Base-by-base conservation (phyloP, 1,284 basidiomycete species). In the Cystobasidium slooffiae region DNA sequence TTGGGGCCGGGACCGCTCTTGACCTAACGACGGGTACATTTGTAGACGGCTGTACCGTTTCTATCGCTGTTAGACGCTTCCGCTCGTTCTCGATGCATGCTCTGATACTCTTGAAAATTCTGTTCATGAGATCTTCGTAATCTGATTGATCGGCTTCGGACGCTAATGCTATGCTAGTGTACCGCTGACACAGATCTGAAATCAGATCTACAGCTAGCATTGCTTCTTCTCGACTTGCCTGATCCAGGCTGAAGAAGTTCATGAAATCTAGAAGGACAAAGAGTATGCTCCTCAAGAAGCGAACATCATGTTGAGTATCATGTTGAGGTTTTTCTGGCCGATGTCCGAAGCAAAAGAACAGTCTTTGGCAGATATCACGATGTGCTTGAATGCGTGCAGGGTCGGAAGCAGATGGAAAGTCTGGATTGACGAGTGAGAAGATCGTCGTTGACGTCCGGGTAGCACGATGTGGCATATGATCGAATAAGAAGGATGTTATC, bases 401-500 rank as follows among this genome's bases (percentile, higher is more conserved):
- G 53, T 24, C 20, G 3, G 18, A 3, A 31, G 63, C 39, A 37
- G 31, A 37, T 12, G 58, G 49, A 41, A 72, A 20, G n/a, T 51
- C 41, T 16, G 51, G 31, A 31, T 72, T 72, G 59, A 72, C 61
- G 18, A 72, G 44, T 16, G 49, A 49, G 31, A 62, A 44, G n/a
- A 72, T n/a, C 20, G 69, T 46, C 10, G 55, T 24, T 37, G 47
- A 10, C 2, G 61, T n/a, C 20, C 39, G 31, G 37, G 43, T 52
- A 7, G 58, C 8, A 22, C 41, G 18, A 41, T 18, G 59, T 16
- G 64, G 46, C 41, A 61, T 72, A 53, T 72, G 58, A 24, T 61
- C 61, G 52, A 72, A 72, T 12, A 72, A n/a, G 51, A 64, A 72
- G 43, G 69, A 52, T 31, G 24, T 43, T 24, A 72, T 61, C 39